phyloP scores from a whole-genome alignment of 2,329 filamentous ascomycete species.

The Cladorrhinum sp. region DNA sequence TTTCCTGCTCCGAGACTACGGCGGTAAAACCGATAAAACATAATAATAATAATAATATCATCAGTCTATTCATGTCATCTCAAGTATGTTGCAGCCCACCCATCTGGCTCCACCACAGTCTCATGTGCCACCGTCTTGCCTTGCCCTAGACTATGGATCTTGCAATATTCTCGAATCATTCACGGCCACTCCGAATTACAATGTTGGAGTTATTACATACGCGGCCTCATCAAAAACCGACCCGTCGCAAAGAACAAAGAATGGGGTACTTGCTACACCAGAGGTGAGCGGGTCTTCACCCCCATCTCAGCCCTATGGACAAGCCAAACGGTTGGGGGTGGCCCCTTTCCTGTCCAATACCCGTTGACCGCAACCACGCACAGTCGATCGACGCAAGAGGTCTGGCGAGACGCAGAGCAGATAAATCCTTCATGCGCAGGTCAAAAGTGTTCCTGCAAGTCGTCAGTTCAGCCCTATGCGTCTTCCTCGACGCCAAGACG shows the following conservation, averaged over 20 bases:
- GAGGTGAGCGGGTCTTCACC: not conserved
- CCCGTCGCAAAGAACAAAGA: not conserved
- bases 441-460: constrained; percentile 1
- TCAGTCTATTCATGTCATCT: not conserved
- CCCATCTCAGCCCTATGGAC: constrained; percentile 30
- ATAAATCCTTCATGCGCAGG: constrained; percentile 2
- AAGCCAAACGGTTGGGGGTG: constrained; percentile 12
- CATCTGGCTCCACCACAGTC: not conserved
- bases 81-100: not conserved
- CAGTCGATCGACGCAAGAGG: constrained; percentile 17
- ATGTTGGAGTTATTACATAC: not conserved
- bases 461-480: constrained; percentile 4
- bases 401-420: constrained; percentile 4
- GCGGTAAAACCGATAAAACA: not conserved
- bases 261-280: not conserved
- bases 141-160: not conserved
- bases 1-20: not conserved
- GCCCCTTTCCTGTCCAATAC: constrained; percentile 4
- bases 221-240: not conserved
- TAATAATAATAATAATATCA: not conserved
- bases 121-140: not conserved
- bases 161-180: not conserved
- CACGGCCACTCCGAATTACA: not conserved
- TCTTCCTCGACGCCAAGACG: not conserved
- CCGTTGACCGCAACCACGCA: constrained; percentile 17